Conservation (phyloP, 2,329 filamentous ascomycete species). For the Penicillium griseofulvum region DNA sequence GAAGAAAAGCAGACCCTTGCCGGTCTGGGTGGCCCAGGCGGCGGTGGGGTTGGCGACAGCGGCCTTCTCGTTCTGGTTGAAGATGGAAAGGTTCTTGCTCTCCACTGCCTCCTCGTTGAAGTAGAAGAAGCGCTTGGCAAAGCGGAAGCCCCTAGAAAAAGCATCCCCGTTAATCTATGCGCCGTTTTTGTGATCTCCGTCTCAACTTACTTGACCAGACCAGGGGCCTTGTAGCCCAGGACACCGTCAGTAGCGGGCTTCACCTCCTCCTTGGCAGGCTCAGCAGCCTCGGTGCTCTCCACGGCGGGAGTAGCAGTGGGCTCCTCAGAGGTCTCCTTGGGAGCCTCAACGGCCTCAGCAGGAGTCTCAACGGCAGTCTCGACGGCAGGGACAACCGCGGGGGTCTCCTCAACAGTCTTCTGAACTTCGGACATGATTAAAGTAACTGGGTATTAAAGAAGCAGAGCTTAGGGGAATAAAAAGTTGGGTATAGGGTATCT, state of each 20-base stretch:
- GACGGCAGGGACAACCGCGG: conserved; percentile 19
- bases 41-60: conserved; percentile 73
- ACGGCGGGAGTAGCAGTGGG: conserved; percentile 9
- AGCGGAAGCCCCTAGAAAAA: conserved; percentile 71
- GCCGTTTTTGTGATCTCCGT: not conserved
- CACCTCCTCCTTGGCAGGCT: conserved; percentile 42
- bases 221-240: conserved; percentile 85
- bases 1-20: conserved; percentile 92
- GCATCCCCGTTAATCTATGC: conserved; percentile 9
- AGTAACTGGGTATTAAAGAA: conserved; percentile 26
- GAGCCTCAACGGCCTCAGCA: conserved; percentile 10
- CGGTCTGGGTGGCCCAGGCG: conserved; percentile 89
- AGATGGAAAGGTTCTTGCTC: conserved; percentile 69
- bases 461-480: conserved; percentile 19
- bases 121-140: conserved; percentile 92
- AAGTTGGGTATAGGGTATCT: conserved; percentile 25
- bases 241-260: conserved; percentile 78
- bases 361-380: conserved; percentile 16
- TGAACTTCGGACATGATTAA: conserved; percentile 30
- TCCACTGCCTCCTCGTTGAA: conserved; percentile 72
- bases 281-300: conserved; percentile 16
- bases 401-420: conserved; percentile 29
- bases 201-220: conserved; percentile 77
- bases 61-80: conserved; percentile 86
- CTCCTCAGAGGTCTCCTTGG: conserved; percentile 15